phyloP scores from a whole-genome alignment of 306 rosid species.

The Hylodesmum podocarpum region DNA sequence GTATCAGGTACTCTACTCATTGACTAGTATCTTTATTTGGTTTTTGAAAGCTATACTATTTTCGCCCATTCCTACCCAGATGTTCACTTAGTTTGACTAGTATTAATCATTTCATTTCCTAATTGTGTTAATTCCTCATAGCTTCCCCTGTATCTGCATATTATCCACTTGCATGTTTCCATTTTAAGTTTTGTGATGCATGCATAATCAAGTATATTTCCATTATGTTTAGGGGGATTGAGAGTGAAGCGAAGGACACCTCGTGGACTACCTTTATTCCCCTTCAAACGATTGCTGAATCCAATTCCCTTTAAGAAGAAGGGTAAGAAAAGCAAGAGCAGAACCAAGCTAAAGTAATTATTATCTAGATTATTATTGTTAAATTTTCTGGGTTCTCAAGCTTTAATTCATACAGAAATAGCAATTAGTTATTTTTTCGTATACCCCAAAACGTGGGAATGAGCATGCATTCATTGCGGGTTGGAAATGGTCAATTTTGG shows the following conservation, averaged over 20 bases:
- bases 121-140: background rate
- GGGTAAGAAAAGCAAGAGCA: slow-evolving; percentile 41
- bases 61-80: background rate
- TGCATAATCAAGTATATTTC: slow-evolving; percentile 1
- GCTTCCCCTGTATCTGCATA: background rate
- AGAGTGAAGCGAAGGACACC: slow-evolving; percentile 45
- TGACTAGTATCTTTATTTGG: background rate
- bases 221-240: slow-evolving; percentile 47
- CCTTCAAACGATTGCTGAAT: slow-evolving; percentile 57
- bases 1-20: slow-evolving; percentile 40
- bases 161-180: slow-evolving; percentile 4
- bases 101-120: slow-evolving; percentile 2
- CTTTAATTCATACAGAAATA: background rate
- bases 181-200: background rate
- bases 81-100: background rate
- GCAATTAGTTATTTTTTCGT: background rate
- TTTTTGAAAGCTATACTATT: background rate
- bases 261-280: slow-evolving; percentile 31
- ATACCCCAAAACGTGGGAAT: background rate
- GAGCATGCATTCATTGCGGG: background rate
- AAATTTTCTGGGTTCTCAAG: too few species aligned
- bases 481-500: background rate
- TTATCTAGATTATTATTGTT: background rate
- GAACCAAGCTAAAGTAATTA: slow-evolving; percentile 28
- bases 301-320: slow-evolving; percentile 55